phyloP scores from a whole-genome alignment of 495 filamentous ascomycete genomes.

The Penicillium crystallinum region DNA sequence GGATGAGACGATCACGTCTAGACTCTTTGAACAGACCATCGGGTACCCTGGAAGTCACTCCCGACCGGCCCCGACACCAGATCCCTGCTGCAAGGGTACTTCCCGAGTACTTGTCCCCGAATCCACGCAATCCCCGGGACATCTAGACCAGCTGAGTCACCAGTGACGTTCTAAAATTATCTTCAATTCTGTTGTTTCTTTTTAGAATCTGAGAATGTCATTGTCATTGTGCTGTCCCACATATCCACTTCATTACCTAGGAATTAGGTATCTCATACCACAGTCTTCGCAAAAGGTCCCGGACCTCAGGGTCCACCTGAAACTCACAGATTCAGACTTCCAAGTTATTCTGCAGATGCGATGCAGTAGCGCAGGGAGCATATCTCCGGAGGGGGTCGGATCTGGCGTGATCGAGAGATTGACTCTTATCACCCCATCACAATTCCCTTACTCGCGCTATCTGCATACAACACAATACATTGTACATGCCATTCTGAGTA shows the following conservation, averaged over 20 bases:
- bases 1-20: conserved; percentile 12
- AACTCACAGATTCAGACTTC: conserved; percentile 8
- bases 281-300: background rate
- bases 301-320: background rate
- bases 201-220: background rate
- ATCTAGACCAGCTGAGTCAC: conserved; percentile 12
- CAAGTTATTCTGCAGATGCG: conserved; percentile 10
- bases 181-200: conserved; percentile 3
- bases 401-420: conserved; percentile 9
- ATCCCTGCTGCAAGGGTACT: background rate
- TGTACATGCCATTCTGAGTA: too few species aligned
- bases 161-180: conserved; percentile 6
- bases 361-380: conserved; percentile 9
- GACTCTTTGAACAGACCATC: background rate
- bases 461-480: too few species aligned
- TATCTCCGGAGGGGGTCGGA: conserved; percentile 19
- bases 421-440: background rate
- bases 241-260: background rate
- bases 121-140: background rate
- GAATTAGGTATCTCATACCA: background rate
- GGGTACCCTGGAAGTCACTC: background rate
- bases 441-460: too few species aligned
- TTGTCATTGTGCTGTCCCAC: background rate
- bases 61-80: background rate
- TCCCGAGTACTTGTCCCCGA: background rate